Base-by-base conservation (phyloP, 208 protist species). In the Trypanosoma rangeli region DNA sequence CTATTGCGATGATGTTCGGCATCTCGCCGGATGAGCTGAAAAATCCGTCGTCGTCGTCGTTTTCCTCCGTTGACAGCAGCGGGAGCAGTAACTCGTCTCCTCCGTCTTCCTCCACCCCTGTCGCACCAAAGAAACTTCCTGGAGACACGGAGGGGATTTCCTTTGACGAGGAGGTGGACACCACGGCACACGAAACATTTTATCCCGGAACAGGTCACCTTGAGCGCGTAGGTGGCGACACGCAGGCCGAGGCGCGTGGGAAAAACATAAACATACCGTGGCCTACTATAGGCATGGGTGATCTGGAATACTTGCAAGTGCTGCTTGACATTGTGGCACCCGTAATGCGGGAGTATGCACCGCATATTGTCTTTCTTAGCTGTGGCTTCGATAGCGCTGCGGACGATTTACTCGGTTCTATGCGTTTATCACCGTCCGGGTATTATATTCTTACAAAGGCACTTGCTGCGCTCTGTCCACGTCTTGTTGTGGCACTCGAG, bases 261-360 rank as follows among this genome's bases (percentile, higher is more conserved):
- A 84, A 79, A 44, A 98, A 92, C 70, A 85, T 99, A 59, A 99
- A 99, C 76, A 90, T 99, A 20, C 89, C 96, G 5, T 97, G 93
- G 87, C 84, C 90, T 33, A 73, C 82, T 29, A 78, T 75, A 48
- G 89, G 82, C 26, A 89, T 97, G 72, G 92, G 96, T 18, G 97
- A 99, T 65, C 73, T 92, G 5, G 97, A 99, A 70, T 99, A 99
- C 76, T 59, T 98, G 39, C 70, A 74, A 12, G 86, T 98, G 16
- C 82, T 99, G 54, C 48, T 93, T n/a, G 76, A 95, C 46, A n/a
- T 99, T n/a, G 83, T 99, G 2, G 56, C 98, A 4, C 98, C 97
- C 1, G 87, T 94, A 1, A 80, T 80, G 20, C 29, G 64, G 15
- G 94, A 98, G 74, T 99, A 97, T 70, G n/a, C 52, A 5, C 97